Percentiles rank a stretch among this genome's conserved stretches.
Evolutionary conservation across 148 eudicot genomes (phyloP).

Genomic region (Fagopyrum esculentum): DNA sequence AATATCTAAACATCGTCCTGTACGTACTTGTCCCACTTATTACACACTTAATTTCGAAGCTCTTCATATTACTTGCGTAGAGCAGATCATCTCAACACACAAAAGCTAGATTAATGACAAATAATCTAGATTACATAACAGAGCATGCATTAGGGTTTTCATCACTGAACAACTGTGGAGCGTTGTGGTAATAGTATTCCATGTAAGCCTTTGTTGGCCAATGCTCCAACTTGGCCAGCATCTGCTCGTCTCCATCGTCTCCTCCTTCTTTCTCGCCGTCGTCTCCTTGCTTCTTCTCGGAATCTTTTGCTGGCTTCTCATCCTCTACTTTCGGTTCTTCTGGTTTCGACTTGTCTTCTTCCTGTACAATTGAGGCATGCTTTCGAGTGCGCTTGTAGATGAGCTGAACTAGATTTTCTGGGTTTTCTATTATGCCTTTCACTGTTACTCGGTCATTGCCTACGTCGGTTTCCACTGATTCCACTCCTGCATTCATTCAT

Average conservation of each 20-base stretch:
- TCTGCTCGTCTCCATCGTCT: constrained; percentile 20
- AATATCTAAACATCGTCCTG: neutral
- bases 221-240: constrained; percentile 23
- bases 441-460: constrained; percentile 42
- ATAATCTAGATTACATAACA: constrained; percentile 29
- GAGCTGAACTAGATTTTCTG: constrained; percentile 32
- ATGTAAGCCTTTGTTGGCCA: constrained; percentile 30
- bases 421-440: constrained; percentile 39
- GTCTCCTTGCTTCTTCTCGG: constrained; percentile 20
- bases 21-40: neutral
- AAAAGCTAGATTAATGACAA: neutral
- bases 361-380: constrained; percentile 37
- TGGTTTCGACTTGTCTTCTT: constrained; percentile 16
- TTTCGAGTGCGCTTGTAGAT: constrained; percentile 49
- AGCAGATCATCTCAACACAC: neutral
- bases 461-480: constrained; percentile 54
- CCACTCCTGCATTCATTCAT: constrained; percentile 36
- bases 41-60: neutral
- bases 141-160: constrained; percentile 71
- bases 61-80: neutral
- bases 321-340: constrained; percentile 19
- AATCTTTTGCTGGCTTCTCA: constrained; percentile 20
- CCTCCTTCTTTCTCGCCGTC: constrained; percentile 14
- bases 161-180: constrained; percentile 61
- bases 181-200: constrained; percentile 26